These are phyloP conservation scores for Citrus medica DNA, from an alignment of 345 rosid species.

Conservation along the genomic window DNA sequence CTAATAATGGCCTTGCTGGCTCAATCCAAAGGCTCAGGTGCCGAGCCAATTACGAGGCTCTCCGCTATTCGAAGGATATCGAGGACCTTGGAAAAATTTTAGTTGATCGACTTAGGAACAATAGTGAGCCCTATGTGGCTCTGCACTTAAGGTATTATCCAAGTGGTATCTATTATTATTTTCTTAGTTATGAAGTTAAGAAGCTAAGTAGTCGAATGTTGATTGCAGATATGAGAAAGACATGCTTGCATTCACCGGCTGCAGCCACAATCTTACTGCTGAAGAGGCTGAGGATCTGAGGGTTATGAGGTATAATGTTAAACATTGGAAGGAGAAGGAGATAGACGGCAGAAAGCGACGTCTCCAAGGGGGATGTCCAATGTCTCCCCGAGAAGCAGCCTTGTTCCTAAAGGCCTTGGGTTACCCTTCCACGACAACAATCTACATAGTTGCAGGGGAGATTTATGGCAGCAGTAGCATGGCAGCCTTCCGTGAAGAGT, in stretches of 20 bases:
- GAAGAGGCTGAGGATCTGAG: constrained; percentile 75
- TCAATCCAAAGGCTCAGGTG: constrained; percentile 83
- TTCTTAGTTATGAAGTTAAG: not conserved
- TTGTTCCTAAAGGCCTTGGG: constrained; percentile 93
- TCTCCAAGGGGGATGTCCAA: constrained; percentile 89
- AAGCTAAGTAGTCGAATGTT: not conserved
- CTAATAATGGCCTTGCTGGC: constrained; percentile 78
- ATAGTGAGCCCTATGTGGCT: constrained; percentile 74
- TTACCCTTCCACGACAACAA: constrained; percentile 74
- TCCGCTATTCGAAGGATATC: constrained; percentile 58
- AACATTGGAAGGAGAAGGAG: constrained; percentile 99
- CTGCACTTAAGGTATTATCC: constrained; percentile 71
- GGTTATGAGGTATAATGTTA: constrained; percentile 69
- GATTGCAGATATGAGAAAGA: constrained; percentile 92
- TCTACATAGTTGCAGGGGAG: constrained; percentile 92
- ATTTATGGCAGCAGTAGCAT: constrained; percentile 81
- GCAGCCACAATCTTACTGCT: constrained; percentile 81
- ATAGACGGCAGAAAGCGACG: constrained; percentile 67
- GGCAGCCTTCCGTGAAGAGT: constrained; percentile 68
- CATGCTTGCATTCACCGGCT: constrained; percentile 98
- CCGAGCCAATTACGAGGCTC: constrained; percentile 91
- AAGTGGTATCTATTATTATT: not conserved
- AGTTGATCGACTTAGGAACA: constrained; percentile 65
- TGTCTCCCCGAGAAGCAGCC: constrained; percentile 98
- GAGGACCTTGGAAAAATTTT: constrained; percentile 66